Evolutionary conservation across 2,329 filamentous ascomycete genomes (phyloP).

Genomic region (Xylariales sp.): DNA sequence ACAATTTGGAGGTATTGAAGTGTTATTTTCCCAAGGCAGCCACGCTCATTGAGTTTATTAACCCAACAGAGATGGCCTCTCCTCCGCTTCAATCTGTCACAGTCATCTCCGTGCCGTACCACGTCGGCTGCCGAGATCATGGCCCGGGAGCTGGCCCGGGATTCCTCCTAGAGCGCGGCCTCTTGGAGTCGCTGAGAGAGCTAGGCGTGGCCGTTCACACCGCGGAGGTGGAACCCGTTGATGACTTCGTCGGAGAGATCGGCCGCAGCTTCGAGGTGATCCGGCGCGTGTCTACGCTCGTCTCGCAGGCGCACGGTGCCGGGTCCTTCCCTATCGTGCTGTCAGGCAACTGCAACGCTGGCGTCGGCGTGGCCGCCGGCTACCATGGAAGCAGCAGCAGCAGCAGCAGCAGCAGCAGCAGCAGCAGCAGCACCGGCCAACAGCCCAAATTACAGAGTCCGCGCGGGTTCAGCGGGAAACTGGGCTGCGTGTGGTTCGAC

Average conservation of each 20-base stretch:
- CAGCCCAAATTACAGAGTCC: too few relatives aligned
- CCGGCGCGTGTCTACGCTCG: constrained; percentile 27
- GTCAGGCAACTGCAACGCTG: constrained; percentile 32
- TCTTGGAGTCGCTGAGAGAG: constrained; percentile 12
- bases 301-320: constrained; percentile 18
- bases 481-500: constrained; percentile 39
- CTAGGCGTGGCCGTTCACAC: constrained; percentile 18
- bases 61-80: too few relatives aligned
- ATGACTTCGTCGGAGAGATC: constrained; percentile 34
- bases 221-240: constrained; percentile 22
- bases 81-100: constrained; percentile 18
- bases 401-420: too few relatives aligned
- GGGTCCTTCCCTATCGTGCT: constrained; percentile 32
- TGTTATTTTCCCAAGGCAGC: too few relatives aligned
- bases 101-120: constrained; percentile 33
- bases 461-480: too few relatives aligned
- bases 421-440: too few relatives aligned
- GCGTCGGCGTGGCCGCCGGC: constrained; percentile 30
- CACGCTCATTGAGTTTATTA: too few relatives aligned
- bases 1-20: too few relatives aligned
- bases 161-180: constrained; percentile 22
- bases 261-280: constrained; percentile 33
- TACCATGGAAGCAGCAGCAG: constrained; percentile 10
- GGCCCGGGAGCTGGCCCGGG: constrained; percentile 32
- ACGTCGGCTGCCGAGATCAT: constrained; percentile 29